These are phyloP conservation scores for Pogostemon cablin DNA, from an alignment of 257 asterid genomes.

Conservation along the genomic window DNA sequence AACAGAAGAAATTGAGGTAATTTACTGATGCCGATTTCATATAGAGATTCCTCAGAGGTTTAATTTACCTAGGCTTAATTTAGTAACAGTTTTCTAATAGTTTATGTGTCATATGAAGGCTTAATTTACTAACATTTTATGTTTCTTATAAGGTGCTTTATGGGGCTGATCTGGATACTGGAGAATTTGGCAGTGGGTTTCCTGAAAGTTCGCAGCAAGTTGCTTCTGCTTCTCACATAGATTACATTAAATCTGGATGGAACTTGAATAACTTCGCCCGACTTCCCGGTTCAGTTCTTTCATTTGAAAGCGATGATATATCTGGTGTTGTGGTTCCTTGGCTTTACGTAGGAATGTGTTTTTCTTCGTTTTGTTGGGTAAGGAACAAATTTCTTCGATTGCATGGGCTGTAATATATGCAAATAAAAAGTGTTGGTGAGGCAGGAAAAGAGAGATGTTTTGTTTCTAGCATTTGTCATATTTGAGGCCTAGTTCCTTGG, in stretches of 20 bases:
- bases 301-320: slow-evolving; percentile 78
- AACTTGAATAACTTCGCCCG: slow-evolving; percentile 84
- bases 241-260: slow-evolving; percentile 78
- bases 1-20: slow-evolving; percentile 88
- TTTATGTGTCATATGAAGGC: slow-evolving; percentile 14
- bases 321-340: slow-evolving; percentile 90
- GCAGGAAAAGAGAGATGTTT: not conserved
- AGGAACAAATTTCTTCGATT: slow-evolving; percentile 32
- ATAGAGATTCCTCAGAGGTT: not conserved
- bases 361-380: slow-evolving; percentile 89
- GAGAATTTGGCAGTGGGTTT: slow-evolving; percentile 85
- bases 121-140: slow-evolving; percentile 18
- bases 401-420: not conserved
- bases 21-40: slow-evolving; percentile 9
- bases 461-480: not conserved
- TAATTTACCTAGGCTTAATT: no score
- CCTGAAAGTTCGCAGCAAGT: slow-evolving; percentile 56
- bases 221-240: slow-evolving; percentile 46
- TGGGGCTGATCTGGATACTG: slow-evolving; percentile 90
- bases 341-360: slow-evolving; percentile 88
- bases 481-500: slow-evolving; percentile 1
- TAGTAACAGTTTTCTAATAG: not conserved
- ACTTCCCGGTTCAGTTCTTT: slow-evolving; percentile 81
- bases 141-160: slow-evolving; percentile 58
- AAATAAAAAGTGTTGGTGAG: not conserved